Percentiles rank a stretch among this genome's conserved stretches.
phyloP scores from a whole-genome alignment of 805 yeast species.

The Wickerhamiella bombiphila region DNA sequence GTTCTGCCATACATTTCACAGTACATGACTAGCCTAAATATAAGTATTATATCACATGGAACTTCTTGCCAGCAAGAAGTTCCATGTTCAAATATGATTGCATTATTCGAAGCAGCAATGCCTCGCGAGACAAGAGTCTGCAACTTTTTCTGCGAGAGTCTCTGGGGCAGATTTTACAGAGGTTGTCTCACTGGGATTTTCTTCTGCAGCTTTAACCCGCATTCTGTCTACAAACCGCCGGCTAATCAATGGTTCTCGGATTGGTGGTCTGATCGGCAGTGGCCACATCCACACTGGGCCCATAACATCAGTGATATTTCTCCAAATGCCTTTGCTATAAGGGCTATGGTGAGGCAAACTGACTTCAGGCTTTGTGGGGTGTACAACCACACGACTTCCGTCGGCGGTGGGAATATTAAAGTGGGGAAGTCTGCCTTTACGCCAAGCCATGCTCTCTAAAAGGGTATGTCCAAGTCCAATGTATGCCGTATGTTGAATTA shows the following conservation, averaged over 20 bases:
- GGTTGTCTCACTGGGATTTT: background rate
- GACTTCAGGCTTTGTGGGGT: constrained; percentile 27
- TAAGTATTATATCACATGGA: too few species aligned
- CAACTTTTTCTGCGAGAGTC: too few species aligned
- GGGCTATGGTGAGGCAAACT: constrained; percentile 18
- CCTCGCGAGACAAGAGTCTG: too few species aligned
- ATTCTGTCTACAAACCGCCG: constrained; percentile 8
- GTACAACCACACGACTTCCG: constrained; percentile 29
- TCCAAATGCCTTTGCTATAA: constrained; percentile 18
- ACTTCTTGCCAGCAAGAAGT: too few species aligned
- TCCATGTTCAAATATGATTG: too few species aligned
- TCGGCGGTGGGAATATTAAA: constrained; percentile 30
- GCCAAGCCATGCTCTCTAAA: constrained; percentile 38
- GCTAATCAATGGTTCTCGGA: constrained; percentile 12
- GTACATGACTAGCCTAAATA: too few species aligned
- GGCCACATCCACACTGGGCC: constrained; percentile 23
- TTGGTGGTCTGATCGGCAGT: constrained; percentile 12
- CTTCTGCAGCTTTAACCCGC: constrained; percentile 3
- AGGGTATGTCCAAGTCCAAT: constrained; percentile 22
- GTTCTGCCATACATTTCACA: too few species aligned
- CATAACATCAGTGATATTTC: constrained; percentile 19
- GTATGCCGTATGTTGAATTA: constrained; percentile 31
- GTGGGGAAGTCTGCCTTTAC: constrained; percentile 13
- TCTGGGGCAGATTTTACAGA: too few species aligned
- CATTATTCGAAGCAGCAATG: too few species aligned